Evolutionary conservation across 495 filamentous ascomycete genomes (phyloP).

Genomic region (Hapsidospora chrysogenum): DNA sequence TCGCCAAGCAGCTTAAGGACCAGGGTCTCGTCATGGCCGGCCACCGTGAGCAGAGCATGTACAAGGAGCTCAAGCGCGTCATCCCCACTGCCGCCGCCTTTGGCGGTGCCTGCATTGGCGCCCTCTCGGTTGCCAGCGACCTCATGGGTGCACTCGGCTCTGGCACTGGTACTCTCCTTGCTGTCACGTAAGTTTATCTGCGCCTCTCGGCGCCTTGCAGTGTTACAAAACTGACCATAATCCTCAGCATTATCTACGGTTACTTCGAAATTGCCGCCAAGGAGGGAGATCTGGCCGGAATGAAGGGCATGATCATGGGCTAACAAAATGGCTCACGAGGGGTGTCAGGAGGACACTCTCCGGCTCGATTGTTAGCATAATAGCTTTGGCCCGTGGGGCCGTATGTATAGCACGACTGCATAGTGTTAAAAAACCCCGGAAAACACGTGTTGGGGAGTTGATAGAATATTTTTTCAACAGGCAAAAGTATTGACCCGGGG

Average conservation of each 20-base stretch:
- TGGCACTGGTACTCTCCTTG: slow-evolving; percentile 93
- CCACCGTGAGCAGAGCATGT: slow-evolving; percentile 99
- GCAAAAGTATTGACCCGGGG: no score
- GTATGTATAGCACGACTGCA: no score
- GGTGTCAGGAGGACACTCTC: no score
- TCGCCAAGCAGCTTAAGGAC: slow-evolving; percentile 99
- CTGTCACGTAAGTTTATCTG: slow-evolving; percentile 77
- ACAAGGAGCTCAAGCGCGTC: slow-evolving; percentile 98
- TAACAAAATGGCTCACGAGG: slow-evolving; percentile 11
- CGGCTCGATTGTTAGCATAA: no score
- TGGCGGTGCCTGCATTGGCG: slow-evolving; percentile 98
- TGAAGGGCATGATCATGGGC: slow-evolving; percentile 76
- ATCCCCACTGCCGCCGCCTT: slow-evolving; percentile 98
- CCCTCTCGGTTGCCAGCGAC: slow-evolving; percentile 86
- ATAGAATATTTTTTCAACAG: no score
- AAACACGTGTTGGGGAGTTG: no score
- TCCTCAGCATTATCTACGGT: slow-evolving; percentile 78
- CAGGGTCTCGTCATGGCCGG: slow-evolving; percentile 99
- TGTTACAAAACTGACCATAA: slow-evolving; percentile 16
- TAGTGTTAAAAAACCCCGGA: no score
- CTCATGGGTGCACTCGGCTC: slow-evolving; percentile 91
- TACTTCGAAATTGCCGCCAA: slow-evolving; percentile 99
- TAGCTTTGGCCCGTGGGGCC: no score
- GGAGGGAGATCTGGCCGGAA: slow-evolving; percentile 82
- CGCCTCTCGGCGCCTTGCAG: slow-evolving; percentile 7